Evolutionary conservation across 495 filamentous ascomycete genomes (phyloP), one percentile per base, ranked within the genome.

Genomic region (Xylaria castorea): DNA sequence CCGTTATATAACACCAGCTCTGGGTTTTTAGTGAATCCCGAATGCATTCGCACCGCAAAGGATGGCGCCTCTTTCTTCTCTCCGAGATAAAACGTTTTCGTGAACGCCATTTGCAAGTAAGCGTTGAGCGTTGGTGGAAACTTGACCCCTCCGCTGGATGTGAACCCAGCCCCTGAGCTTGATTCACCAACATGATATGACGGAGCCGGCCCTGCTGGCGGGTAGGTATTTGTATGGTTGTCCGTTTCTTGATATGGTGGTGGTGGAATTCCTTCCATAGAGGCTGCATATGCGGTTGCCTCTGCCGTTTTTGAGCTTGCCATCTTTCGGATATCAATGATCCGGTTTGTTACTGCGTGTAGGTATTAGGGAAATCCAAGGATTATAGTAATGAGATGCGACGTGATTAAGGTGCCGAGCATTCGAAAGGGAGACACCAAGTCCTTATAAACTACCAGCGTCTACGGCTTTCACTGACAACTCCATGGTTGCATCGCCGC

Each of bases 41-140:
- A 67, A 36, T 75, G 71, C 68, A 71, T 71, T 1, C 57, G 51
- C 32, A 72, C 70, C 2, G 73, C 73, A 63, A 74, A 76, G 27
- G 74, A 72, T n/a, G 66, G 74, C 5, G 71, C 48, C n/a, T 76
- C 71, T 58, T 69, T 72, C 32, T 73, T 75, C 27, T 75, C 72
- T 5, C 77, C 78, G 0, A 80, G 65, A 36, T 76, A 34, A 42
- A 76, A 71, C 44, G 50, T 64, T 34, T 44, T 72, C 0, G 73
- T 75, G 12, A 68, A 44, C 11, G 46, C 60, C 27, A 44, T 66
- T 51, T 66, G 71, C 12, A 71, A 58, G 66, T 80, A 80, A 14
- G 62, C 78, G 66, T 78, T 80, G 27, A 80, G 32, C 0, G 68
- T 44, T 42, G 67, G 72, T 18, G 78, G 78, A 40, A 80, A 76